Base-by-base conservation (phyloP, 1,139 yeast species). In the Magnusiomyces suaveolens region DNA sequence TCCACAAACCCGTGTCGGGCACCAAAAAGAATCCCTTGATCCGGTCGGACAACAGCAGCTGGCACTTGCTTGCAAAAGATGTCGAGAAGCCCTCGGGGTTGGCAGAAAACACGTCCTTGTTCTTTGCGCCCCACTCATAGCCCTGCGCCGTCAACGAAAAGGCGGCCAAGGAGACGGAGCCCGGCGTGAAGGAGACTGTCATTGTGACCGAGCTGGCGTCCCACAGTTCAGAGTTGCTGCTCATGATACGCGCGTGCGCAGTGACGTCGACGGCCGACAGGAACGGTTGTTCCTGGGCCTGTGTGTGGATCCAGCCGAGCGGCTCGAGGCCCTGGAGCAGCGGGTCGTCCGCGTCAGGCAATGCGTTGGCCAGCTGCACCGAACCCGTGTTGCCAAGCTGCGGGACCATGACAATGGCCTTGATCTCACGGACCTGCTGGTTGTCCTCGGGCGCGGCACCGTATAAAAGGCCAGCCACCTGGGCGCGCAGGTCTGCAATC, bases 1-100 rank as follows among this genome's bases (percentile, higher is more conserved):
- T 92, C 98, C 99, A 92, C 39, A 89, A 68, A 55, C 81, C 83
- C 50, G 85, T 85, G 43, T 81, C 84, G 0, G 99, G 98, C 0
- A 89, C 95, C 71, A 87, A 69, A 68, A 87, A 90, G 58, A 83
- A 84, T 2, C 98, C 98, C 66, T 78, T 76, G 53, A 88, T 77
- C 56, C 83, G 75, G 59, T 85, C 95, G 0, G 96, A 82, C 43
- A 92, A 68, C 36, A 90, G 71, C 59, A 92, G 68, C 64, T 89
- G 96, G 8, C 84, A 78, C 62, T 78, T 77, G 41, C 71, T 74
- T 47, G 87, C 83, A 67, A 81, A 88, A 0, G 70, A 64, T 0
- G 82, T 73, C 1, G 78, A 75, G 67, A 79, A 87, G 0, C 94
- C 96, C 38, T 75, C 74, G 0, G 94, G 90, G 4, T 73, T 63